A percentile compares a stretch with the other conserved stretches of the same genome.
Conservation (phyloP, 192 early-diverging fungal genomes). For the Coemansia sp. region DNA sequence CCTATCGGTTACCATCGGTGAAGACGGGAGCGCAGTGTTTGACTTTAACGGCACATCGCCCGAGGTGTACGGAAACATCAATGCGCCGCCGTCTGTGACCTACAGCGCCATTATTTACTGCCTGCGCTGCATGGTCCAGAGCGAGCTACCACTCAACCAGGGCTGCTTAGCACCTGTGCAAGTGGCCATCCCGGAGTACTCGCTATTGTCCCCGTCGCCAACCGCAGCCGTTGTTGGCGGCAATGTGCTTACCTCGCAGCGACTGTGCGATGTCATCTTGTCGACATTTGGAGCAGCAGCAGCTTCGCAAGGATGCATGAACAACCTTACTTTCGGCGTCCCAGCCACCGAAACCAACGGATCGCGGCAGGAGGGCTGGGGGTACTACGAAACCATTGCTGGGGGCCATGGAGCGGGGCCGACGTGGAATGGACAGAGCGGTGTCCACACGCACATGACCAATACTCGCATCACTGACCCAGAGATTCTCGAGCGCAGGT, state of each 20-base stretch:
- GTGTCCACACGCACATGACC: conserved; percentile 88
- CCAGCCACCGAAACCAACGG: conserved; percentile 32
- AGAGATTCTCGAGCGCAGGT: conserved; percentile 88
- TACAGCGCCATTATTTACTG: conserved; percentile 97
- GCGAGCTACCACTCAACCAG: conserved; percentile 93
- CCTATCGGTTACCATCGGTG: conserved; percentile 71
- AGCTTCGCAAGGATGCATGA: conserved; percentile 91
- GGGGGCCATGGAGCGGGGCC: conserved; percentile 86
- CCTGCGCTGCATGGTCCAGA: conserved; percentile 82
- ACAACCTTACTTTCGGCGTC: conserved; percentile 95
- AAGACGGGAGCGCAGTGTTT: conserved; percentile 78
- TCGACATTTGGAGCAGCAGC: conserved; percentile 88
- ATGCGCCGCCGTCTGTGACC: conserved; percentile 59
- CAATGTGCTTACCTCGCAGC: conserved; percentile 92
- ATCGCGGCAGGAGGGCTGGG: conserved; percentile 68
- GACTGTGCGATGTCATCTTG: conserved; percentile 88
- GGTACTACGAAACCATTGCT: conserved; percentile 96
- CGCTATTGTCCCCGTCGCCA: conserved; percentile 76
- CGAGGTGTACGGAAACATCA: conserved; percentile 79
- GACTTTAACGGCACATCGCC: conserved; percentile 91
- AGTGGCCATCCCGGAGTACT: conserved; percentile 77
- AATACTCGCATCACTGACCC: conserved; percentile 98
- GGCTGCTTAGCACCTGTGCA: conserved; percentile 85
- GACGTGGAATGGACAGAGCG: conserved; percentile 81
- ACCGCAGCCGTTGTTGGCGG: conserved; percentile 94